Evolutionary conservation across 106 monocot genomes (phyloP), one percentile per base, ranked within the genome.

Genomic region (Phalaenopsis aphrodite): DNA sequence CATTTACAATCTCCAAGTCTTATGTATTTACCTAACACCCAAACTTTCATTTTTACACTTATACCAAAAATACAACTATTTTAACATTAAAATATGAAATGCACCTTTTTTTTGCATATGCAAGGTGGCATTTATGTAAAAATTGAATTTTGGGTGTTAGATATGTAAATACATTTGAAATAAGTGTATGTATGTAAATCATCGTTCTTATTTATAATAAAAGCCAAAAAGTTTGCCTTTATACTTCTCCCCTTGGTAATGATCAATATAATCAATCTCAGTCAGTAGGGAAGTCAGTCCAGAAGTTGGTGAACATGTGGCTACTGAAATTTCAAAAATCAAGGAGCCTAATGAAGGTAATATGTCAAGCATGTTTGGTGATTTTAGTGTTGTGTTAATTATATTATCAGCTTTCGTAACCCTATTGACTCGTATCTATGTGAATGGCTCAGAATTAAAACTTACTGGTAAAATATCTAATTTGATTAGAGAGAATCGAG

Each of bases 251-350:
- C 64, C 76, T 82, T 56, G 79, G 21, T 83, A 76, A 23, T 93
- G 85, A 91, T 84, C 78, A 79, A 72, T 85, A 57, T 74, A 79
- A 87, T 69, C 61, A 78, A 82, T 92, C 87, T 88, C 97, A 98
- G 97, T 82, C 79, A 91, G 87, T 88, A 89, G 86, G 90, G 87
- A 87, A 90, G 83, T 75, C 83, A 84, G 75, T 87, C 79, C 87
- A 76, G 90, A 80, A 80, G 42, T 75, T 67, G 82, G 30, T 80
- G 84, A 85, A 76, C 85, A 90, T 83, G 41, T 83, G 41, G 77
- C 82, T 81, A 78, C 61, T 56, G 56, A 79, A 46, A 58, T 73
- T 78, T 12, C 66, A 42, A 68, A 83, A 66, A 65, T 48, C 9
- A 80, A 87, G 81, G 57, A 88, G 56, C 87, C 85, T 80, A 84